These are phyloP conservation scores for Coemansia sp. DNA, from an alignment of 192 early-diverging fungal species.

Conservation along the genomic window DNA sequence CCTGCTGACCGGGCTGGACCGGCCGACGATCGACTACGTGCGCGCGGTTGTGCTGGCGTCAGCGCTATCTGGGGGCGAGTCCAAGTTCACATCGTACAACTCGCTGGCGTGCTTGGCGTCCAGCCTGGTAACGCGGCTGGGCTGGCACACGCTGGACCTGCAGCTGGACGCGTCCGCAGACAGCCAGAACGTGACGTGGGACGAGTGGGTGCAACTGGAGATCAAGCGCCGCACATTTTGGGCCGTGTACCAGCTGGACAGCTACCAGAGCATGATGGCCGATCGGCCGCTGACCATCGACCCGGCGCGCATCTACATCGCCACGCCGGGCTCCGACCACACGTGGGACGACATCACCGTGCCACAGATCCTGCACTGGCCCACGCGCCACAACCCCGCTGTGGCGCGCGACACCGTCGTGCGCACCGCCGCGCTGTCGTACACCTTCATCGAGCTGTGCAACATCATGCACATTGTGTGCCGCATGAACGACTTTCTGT, in stretches of 20 bases:
- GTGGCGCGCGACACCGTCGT: conserved; percentile 14
- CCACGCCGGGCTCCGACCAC: conserved; percentile 34
- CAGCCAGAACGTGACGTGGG: conserved; percentile 23
- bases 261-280: conserved; percentile 48
- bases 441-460: conserved; percentile 41
- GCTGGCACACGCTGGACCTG: conserved; percentile 52
- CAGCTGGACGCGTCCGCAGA: conserved; percentile 6
- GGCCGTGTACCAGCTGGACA: conserved; percentile 51
- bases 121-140: conserved; percentile 45
- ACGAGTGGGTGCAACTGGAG: conserved; percentile 38
- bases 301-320: conserved; percentile 32
- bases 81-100: conserved; percentile 44
- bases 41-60: conserved; percentile 45
- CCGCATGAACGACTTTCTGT: conserved; percentile 41
- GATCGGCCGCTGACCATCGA: conserved; percentile 49
- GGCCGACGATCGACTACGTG: conserved; percentile 45
- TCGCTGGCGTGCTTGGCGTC: conserved; percentile 47
- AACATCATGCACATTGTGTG: conserved; percentile 30
- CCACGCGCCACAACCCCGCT: conserved; percentile 29
- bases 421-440: conserved; percentile 39
- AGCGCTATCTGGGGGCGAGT: conserved; percentile 34
- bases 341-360: conserved; percentile 51
- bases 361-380: conserved; percentile 43
- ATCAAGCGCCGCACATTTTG: conserved; percentile 51
- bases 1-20: conserved; percentile 40